Conservation (phyloP, 148 eudicot genomes). For the Simmondsia chinensis region DNA sequence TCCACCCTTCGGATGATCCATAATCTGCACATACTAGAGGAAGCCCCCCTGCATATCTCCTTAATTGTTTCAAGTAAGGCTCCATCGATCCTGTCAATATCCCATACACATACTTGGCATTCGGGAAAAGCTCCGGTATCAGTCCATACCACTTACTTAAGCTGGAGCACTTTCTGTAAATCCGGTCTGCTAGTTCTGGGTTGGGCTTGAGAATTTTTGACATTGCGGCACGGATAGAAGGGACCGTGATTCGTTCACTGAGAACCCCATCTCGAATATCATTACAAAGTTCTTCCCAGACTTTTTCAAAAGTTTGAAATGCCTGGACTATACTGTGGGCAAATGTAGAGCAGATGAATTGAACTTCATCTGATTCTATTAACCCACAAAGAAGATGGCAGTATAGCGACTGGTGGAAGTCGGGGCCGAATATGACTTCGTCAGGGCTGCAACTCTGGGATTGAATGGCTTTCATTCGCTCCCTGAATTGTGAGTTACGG, state of each 20-base stretch:
- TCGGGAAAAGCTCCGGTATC: constrained; percentile 75
- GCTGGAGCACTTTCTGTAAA: constrained; percentile 35
- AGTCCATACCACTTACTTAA: constrained; percentile 78
- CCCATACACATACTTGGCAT: constrained; percentile 74
- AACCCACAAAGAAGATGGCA: constrained; percentile 88
- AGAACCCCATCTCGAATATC: constrained; percentile 60
- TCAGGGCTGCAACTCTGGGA: constrained; percentile 75
- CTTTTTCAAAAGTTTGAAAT: constrained; percentile 56
- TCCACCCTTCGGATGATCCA: constrained; percentile 94
- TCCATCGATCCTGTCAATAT: constrained; percentile 98
- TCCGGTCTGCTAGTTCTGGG: constrained; percentile 50
- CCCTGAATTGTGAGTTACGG: constrained; percentile 34
- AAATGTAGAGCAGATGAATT: constrained; percentile 62
- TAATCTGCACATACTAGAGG: constrained; percentile 82
- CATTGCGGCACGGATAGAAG: constrained; percentile 45
- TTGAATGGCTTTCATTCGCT: constrained; percentile 52
- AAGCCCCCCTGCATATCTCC: constrained; percentile 69
- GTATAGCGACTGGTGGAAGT: constrained; percentile 75
- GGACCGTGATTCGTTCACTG: constrained; percentile 33
- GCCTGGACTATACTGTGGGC: constrained; percentile 88
- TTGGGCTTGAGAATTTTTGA: constrained; percentile 50
- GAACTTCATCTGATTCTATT: constrained; percentile 38
- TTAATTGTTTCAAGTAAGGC: constrained; percentile 70
- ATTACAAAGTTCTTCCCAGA: constrained; percentile 61
- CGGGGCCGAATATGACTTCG: constrained; percentile 74